Evolutionary conservation across 495 filamentous ascomycete species (phyloP), one percentile per base, ranked within the genome.

Genomic region (Glarea lozoyensis): DNA sequence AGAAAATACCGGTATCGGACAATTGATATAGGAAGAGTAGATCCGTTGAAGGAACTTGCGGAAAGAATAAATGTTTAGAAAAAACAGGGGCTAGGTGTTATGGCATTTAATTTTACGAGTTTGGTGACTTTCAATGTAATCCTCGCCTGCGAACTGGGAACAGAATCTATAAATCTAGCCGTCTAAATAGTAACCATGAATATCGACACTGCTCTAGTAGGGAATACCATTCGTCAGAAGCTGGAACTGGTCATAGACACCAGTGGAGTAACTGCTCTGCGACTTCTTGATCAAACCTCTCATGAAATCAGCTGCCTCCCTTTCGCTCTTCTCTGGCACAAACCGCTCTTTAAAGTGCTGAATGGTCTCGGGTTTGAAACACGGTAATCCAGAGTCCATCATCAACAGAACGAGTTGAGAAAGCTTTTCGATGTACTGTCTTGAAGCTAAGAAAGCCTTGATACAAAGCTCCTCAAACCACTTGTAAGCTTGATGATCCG

Each of bases 391-490:
- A 56, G 85, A 92, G 52, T 95, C 92, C 60, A 97, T 77, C 93
- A 99, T 99, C 47, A 94, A 68, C 24, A 86, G 66, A 12, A 99
- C 88, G 51, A 96, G 82, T 57, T 94, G 84, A 31, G 78, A 74
- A 32, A 99, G 69, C 66, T 94, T 88, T 50, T 87, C 82, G 31
- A 76, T 75, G 59, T 96, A 83, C 42, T 81, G 88, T 2, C 93
- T 73, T n/a, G 79, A 83, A 9, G 90, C 93, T 25, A 99, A 68
- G 71, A 95, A 99, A 4, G 88, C 79, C 68, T 99, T 99, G 55
- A 97, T 76, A 55, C 84, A 89, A 17, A 99, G 72, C 56, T 95
- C 89, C 64, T 97, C 93, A 49, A 99, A 99, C 79, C 87, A 93
- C 38, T 80, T 81, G 67, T 92, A 99, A 1, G 89, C 65, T 56